These are phyloP conservation scores for Arabidopsis thaliana DNA, from an alignment of 345 rosid species.

Conservation along the genomic window DNA sequence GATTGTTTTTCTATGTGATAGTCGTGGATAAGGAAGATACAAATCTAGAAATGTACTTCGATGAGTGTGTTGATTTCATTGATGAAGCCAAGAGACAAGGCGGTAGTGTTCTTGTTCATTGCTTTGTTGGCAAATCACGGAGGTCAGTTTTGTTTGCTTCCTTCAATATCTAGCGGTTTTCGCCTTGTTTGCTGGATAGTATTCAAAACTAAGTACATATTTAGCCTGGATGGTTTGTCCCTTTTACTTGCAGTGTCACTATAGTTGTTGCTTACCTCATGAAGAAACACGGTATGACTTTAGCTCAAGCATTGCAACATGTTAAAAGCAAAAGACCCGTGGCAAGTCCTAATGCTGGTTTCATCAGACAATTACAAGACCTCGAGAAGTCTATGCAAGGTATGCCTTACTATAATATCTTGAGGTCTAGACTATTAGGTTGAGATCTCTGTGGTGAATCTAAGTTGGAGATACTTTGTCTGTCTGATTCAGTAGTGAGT, in stretches of 20 bases:
- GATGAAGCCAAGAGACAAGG: constrained; percentile 60
- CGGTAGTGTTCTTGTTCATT: constrained; percentile 56
- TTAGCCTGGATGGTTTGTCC: constrained; percentile 1
- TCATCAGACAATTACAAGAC: constrained; percentile 55
- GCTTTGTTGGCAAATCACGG: constrained; percentile 53
- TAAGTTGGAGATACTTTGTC: constrained; percentile 12
- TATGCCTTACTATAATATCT: constrained; percentile 20
- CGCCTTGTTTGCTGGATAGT: constrained; percentile 49
- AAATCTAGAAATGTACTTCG: constrained; percentile 59
- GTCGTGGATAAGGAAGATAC: constrained; percentile 70
- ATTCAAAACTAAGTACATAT: not conserved
- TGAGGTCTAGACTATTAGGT: constrained; percentile 10
- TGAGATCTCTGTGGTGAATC: not conserved
- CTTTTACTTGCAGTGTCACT: constrained; percentile 58
- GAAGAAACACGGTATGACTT: constrained; percentile 67
- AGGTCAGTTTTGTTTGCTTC: constrained; percentile 46
- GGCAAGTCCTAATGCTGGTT: constrained; percentile 66
- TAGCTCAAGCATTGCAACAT: constrained; percentile 62
- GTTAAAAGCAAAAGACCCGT: constrained; percentile 62
- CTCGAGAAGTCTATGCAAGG: constrained; percentile 59
- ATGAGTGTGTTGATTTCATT: constrained; percentile 70
- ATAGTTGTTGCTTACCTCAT: constrained; percentile 75
- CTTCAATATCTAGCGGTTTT: constrained; percentile 1
- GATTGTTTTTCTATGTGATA: constrained; percentile 35
- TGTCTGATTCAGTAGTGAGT: not conserved